Evolutionary conservation across 2,329 filamentous ascomycete genomes (phyloP).

Genomic region (Nigrospora osmanthi): DNA sequence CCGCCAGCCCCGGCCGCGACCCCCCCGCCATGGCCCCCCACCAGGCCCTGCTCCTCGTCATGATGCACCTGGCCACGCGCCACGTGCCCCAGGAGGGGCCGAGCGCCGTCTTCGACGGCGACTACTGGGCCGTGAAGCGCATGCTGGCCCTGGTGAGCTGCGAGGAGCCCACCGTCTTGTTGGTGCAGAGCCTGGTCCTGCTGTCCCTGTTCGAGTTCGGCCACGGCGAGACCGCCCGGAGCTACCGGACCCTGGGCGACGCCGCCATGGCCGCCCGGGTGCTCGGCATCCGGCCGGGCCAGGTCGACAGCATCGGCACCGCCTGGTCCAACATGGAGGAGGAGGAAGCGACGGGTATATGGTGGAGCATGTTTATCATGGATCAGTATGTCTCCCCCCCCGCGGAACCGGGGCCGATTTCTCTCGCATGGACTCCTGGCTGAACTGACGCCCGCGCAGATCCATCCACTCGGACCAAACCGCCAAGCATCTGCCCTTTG

Average conservation of each 20-base stretch:
- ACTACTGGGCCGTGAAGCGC: background rate
- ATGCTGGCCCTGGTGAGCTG: background rate
- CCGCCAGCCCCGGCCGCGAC: background rate
- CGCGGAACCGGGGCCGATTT: background rate
- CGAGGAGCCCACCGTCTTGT: background rate
- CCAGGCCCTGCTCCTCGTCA: slow-evolving; percentile 1
- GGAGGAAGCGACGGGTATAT: background rate
- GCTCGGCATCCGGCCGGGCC: background rate
- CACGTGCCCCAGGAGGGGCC: background rate
- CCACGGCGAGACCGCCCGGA: background rate
- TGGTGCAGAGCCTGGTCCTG: background rate
- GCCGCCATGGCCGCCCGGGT: background rate
- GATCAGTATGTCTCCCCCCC: background rate
- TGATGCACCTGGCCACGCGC: slow-evolving; percentile 1
- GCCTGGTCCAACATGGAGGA: slow-evolving; percentile 1
- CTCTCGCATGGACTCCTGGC: background rate
- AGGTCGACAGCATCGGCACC: background rate
- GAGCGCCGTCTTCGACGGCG: background rate
- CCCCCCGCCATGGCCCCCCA: background rate
- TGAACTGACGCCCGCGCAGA: background rate
- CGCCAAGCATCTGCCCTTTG: background rate
- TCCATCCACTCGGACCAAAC: background rate
- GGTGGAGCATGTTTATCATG: slow-evolving; percentile 2
- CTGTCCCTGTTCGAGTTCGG: slow-evolving; percentile 1
- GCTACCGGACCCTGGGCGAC: background rate